phyloP scores from a whole-genome alignment of 495 filamentous ascomycete species.

The Neurospora sp. region DNA sequence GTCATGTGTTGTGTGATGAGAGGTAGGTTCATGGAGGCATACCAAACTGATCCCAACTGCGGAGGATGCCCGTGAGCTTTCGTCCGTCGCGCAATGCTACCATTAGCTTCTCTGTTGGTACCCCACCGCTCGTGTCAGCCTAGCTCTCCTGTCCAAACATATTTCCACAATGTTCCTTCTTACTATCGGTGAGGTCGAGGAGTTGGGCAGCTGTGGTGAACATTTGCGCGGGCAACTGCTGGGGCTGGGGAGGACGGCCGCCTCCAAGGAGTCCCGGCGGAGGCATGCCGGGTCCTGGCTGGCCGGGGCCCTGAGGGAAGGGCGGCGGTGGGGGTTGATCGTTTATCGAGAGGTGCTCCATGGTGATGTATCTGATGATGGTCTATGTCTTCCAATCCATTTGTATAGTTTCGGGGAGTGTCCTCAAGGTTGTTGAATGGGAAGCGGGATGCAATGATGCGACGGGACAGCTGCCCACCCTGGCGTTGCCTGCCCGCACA shows the following conservation, averaged over 20 bases:
- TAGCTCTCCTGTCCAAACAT: too few species aligned
- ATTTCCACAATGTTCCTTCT: too few species aligned
- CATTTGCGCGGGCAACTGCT: constrained; percentile 75
- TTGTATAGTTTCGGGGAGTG: neutral
- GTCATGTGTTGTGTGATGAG: neutral
- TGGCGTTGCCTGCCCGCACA: neutral
- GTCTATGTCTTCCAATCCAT: constrained; percentile 6
- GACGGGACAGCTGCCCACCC: neutral
- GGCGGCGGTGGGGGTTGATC: constrained; percentile 28
- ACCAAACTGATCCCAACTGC: constrained; percentile 99
- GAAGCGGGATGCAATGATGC: neutral
- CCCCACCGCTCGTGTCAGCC: neutral
- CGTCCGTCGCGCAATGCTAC: constrained; percentile 83
- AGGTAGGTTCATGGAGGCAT: constrained; percentile 19
- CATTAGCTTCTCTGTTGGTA: constrained; percentile 72
- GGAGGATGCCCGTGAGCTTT: constrained; percentile 82
- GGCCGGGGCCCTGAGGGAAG: constrained; percentile 6
- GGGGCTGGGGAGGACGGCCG: constrained; percentile 31
- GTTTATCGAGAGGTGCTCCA: constrained; percentile 39
- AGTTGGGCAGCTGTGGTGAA: constrained; percentile 96
- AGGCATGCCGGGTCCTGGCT: constrained; percentile 12
- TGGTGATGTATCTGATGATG: constrained; percentile 17
- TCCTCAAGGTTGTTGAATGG: neutral
- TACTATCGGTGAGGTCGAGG: constrained; percentile 93
- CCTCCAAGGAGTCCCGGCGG: constrained; percentile 15